Evolutionary conservation across 108 stramenopile species (phyloP).

Genomic region (Nannochloropsis gaditana): DNA sequence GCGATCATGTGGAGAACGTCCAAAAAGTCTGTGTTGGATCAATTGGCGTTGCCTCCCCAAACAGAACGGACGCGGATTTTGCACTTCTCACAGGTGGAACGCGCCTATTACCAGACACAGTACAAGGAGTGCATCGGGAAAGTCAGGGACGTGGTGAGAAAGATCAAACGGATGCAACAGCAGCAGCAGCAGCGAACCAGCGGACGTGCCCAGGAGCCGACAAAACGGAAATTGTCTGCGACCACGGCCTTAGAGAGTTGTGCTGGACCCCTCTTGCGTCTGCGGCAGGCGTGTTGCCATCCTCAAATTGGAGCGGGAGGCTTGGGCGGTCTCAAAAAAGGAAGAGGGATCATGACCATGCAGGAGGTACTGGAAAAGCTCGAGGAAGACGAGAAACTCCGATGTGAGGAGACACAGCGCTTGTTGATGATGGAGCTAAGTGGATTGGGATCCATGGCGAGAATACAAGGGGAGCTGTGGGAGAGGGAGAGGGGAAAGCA

Average conservation of each 20-base stretch:
- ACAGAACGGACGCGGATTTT: constrained; percentile 23
- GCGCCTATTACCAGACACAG: constrained; percentile 38
- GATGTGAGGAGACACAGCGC: background rate
- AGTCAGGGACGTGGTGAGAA: background rate
- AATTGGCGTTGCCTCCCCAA: constrained; percentile 34
- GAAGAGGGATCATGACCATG: background rate
- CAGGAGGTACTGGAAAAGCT: background rate
- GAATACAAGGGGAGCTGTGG: background rate
- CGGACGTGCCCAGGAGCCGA: background rate
- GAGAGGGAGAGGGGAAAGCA: background rate
- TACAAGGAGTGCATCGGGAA: constrained; percentile 28
- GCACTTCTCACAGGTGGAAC: constrained; percentile 34
- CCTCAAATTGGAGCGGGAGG: constrained; percentile 39
- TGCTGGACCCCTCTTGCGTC: constrained; percentile 21
- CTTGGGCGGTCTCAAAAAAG: background rate
- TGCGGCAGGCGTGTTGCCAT: constrained; percentile 48
- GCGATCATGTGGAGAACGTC: constrained; percentile 40
- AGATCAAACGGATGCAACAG: background rate
- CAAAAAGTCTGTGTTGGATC: constrained; percentile 32
- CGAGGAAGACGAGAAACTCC: background rate
- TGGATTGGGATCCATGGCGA: background rate
- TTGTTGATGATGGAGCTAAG: background rate
- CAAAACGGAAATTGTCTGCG: background rate
- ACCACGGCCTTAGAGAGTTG: background rate
- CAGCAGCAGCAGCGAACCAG: background rate